Evolutionary conservation across 1,139 yeast genomes (phyloP).

Genomic region (Casaregolazyma lundiana): DNA sequence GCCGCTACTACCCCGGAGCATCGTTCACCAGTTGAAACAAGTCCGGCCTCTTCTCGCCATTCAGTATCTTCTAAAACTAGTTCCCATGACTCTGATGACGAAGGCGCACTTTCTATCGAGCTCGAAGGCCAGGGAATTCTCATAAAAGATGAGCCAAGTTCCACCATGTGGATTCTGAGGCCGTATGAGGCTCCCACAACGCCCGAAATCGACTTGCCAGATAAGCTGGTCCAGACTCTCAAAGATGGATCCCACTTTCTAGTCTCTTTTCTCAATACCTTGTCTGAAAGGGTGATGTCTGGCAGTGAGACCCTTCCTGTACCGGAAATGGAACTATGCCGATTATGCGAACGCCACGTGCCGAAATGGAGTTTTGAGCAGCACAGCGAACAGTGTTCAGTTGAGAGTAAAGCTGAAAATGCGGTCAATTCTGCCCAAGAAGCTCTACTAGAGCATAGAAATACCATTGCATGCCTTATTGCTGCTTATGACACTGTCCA

Average conservation of each 20-base stretch:
- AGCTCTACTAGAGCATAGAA: slow-evolving; percentile 64
- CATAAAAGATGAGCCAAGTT: slow-evolving; percentile 72
- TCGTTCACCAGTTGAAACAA: background rate
- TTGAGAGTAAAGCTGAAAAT: slow-evolving; percentile 80
- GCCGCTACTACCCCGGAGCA: background rate
- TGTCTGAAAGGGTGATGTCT: slow-evolving; percentile 48
- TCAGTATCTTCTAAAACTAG: slow-evolving; percentile 13
- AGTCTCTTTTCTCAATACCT: slow-evolving; percentile 61
- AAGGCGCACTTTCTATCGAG: slow-evolving; percentile 38
- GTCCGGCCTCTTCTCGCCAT: slow-evolving; percentile 10
- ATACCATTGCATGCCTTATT: slow-evolving; percentile 39
- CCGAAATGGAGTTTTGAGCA: slow-evolving; percentile 97
- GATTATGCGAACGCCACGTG: slow-evolving; percentile 86
- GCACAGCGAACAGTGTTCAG: slow-evolving; percentile 82
- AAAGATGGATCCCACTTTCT: slow-evolving; percentile 90
- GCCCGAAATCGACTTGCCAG: slow-evolving; percentile 62
- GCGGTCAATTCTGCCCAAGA: slow-evolving; percentile 79
- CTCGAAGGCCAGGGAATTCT: slow-evolving; percentile 95
- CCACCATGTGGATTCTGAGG: slow-evolving; percentile 90
- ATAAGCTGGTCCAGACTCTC: slow-evolving; percentile 58
- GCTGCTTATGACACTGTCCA: slow-evolving; percentile 16
- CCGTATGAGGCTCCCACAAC: slow-evolving; percentile 63
- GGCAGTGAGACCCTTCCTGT: slow-evolving; percentile 67
- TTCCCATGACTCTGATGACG: slow-evolving; percentile 17
- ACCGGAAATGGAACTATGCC: slow-evolving; percentile 75